These are phyloP conservation scores for Amanita rimosa DNA, from an alignment of 768 basidiomycete genomes.

Conservation along the genomic window DNA sequence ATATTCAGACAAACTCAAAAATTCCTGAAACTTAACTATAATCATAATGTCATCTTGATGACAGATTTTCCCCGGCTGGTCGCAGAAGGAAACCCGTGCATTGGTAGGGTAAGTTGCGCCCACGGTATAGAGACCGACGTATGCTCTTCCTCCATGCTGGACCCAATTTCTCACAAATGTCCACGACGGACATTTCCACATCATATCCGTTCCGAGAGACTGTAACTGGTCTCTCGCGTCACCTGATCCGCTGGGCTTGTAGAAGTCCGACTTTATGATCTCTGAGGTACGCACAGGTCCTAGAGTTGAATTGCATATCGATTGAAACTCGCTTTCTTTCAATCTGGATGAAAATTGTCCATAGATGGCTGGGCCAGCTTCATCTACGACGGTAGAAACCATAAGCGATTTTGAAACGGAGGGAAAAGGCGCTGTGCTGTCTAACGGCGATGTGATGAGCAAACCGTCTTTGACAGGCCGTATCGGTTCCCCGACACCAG, in stretches of 20 bases:
- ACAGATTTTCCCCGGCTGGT: slow-evolving; percentile 46
- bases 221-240: slow-evolving; percentile 51
- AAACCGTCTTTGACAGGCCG: slow-evolving; percentile 57
- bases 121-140: slow-evolving; percentile 50
- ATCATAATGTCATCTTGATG: slow-evolving; percentile 80
- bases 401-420: slow-evolving; percentile 53
- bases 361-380: slow-evolving; percentile 60
- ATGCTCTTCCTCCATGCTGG: slow-evolving; percentile 51
- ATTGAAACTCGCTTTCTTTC: slow-evolving; percentile 23
- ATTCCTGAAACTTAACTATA: slow-evolving; percentile 55
- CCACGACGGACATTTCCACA: slow-evolving; percentile 65
- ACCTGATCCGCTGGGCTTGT: slow-evolving; percentile 24
- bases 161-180: slow-evolving; percentile 62
- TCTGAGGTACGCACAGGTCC: slow-evolving; percentile 31
- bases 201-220: slow-evolving; percentile 51
- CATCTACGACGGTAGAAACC: slow-evolving; percentile 60
- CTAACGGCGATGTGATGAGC: slow-evolving; percentile 58
- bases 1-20: no score
- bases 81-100: slow-evolving; percentile 43
- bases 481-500: slow-evolving; percentile 45
- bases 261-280: slow-evolving; percentile 35
- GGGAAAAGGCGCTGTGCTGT: slow-evolving; percentile 50
- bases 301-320: slow-evolving; percentile 30
- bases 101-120: slow-evolving; percentile 71
- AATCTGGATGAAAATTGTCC: slow-evolving; percentile 26